Percentiles rank a stretch among this genome's conserved stretches.
Evolutionary conservation across 2,329 filamentous ascomycete genomes (phyloP).

Genomic region (Claviceps cyperi): DNA sequence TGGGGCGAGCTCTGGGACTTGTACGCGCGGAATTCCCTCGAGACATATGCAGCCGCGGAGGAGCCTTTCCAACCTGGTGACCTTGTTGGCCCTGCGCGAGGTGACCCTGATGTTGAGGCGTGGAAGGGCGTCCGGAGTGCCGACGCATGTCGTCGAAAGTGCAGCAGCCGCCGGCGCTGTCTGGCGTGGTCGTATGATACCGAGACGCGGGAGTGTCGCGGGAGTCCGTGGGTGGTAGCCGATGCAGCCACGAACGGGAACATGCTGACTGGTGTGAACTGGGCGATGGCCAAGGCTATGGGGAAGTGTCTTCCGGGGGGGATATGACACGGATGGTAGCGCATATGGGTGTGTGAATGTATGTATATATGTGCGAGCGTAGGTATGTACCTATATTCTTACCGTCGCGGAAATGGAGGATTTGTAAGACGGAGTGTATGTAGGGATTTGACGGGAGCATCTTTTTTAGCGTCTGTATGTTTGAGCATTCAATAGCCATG

Average conservation of each 20-base stretch:
- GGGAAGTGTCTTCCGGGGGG: slow-evolving; percentile 1
- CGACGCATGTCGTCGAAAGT: slow-evolving; percentile 29
- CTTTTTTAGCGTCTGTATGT: too few species aligned
- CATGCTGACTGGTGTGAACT: slow-evolving; percentile 18
- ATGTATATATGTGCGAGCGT: too few species aligned
- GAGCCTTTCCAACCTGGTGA: slow-evolving; percentile 24
- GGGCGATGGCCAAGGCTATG: slow-evolving; percentile 15
- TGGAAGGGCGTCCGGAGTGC: slow-evolving; percentile 22
- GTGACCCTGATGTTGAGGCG: slow-evolving; percentile 16
- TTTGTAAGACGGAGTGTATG: too few species aligned
- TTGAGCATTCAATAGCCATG: too few species aligned
- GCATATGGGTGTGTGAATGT: background rate
- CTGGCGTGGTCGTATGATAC: slow-evolving; percentile 38
- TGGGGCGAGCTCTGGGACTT: slow-evolving; percentile 37
- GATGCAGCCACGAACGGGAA: slow-evolving; percentile 14
- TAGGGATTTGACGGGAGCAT: too few species aligned
- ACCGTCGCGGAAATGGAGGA: too few species aligned
- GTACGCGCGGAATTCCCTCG: slow-evolving; percentile 28
- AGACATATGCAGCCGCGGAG: slow-evolving; percentile 16
- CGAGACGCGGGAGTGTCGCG: slow-evolving; percentile 24
- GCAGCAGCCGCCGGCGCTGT: slow-evolving; percentile 24
- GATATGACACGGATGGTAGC: background rate
- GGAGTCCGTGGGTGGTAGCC: slow-evolving; percentile 35
- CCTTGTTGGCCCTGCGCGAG: slow-evolving; percentile 36
- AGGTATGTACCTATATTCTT: too few species aligned